phyloP scores from a whole-genome alignment of 2,329 filamentous ascomycete species.

The Fusarium sublunatum region DNA sequence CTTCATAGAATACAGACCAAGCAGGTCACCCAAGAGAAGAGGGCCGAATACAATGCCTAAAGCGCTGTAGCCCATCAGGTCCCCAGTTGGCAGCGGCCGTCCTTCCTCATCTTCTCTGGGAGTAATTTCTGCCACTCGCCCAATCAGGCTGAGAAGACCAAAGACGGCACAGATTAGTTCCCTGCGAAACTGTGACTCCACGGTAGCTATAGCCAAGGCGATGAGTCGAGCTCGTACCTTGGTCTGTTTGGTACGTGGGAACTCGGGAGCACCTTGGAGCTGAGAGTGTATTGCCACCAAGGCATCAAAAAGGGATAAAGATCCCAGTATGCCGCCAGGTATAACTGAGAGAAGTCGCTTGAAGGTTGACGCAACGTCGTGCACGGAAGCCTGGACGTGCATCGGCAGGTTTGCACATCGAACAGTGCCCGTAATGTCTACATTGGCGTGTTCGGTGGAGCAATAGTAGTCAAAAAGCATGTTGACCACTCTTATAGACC shows the following conservation, averaged over 20 bases:
- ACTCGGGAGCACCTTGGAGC: slow-evolving; percentile 63
- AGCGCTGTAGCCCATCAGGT: slow-evolving; percentile 72
- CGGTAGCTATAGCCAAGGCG: slow-evolving; percentile 69
- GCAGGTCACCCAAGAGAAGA: slow-evolving; percentile 68
- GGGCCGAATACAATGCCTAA: slow-evolving; percentile 75
- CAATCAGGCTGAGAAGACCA: slow-evolving; percentile 71
- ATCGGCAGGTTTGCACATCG: slow-evolving; percentile 68
- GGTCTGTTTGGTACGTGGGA: slow-evolving; percentile 63
- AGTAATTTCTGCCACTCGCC: slow-evolving; percentile 65
- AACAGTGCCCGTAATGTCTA: slow-evolving; percentile 67
- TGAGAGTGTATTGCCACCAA: slow-evolving; percentile 70
- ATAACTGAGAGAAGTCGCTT: slow-evolving; percentile 72
- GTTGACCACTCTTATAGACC: slow-evolving; percentile 66
- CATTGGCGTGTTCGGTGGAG: slow-evolving; percentile 57
- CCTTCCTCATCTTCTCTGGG: slow-evolving; percentile 64
- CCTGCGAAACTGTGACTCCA: slow-evolving; percentile 69
- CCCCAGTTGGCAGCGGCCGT: slow-evolving; percentile 63
- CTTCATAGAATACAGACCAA: slow-evolving; percentile 63
- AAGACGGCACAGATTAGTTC: slow-evolving; percentile 76
- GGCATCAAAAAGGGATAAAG: slow-evolving; percentile 69
- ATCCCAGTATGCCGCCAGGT: slow-evolving; percentile 74
- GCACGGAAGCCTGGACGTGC: slow-evolving; percentile 68
- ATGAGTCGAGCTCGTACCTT: slow-evolving; percentile 73
- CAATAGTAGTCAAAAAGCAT: slow-evolving; percentile 74
- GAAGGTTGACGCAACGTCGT: slow-evolving; percentile 75